Base-by-base conservation (phyloP, 441 rosid genomes). In the Jatropha podagrica region DNA sequence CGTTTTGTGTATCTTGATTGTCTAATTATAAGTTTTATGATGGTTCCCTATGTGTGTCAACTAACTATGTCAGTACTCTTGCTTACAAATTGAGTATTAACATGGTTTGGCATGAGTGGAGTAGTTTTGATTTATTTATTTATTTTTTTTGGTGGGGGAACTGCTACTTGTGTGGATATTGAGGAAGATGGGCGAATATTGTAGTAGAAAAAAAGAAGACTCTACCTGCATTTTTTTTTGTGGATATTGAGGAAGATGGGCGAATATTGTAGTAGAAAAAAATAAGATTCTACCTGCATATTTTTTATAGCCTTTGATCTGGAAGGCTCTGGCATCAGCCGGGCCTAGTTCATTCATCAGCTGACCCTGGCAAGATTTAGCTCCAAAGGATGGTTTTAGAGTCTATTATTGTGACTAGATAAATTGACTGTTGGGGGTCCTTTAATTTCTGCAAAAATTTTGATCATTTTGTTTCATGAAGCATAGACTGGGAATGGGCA, bases 201-300 rank as follows among this genome's bases (percentile, higher is more conserved):
- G 51, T 74, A 32, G 71, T 42, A 13, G 18, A 5, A 65, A 38
- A 40, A 18, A 26, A 8, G 23, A 52, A 26, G 7, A 42, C 46
- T 42, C 46, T 2, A 41, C 38, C 41, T 32, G 42, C 55, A 65
- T 26, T 27, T 14, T 27, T 14, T 14, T 37, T 20, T 23, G 23
- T 23, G 23, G 23, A 23, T 23, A 23, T 23, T 23, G 23, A 23
- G 23, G 23, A 48, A 49, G 38, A 20, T 51, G 40, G 48, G 11
- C 14, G n/a, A 64, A 52, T 74, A 49, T 65, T 65, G 51, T 74
- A 18, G 71, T 42, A 13, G 18, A 5, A 65, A 38, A 40, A 18
- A 26, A 7, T 23, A 52, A 26, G 7, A 42, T 7, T 42, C 46
- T 2, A 42, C 38, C 42, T 32, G 42, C 56, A 65, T 26, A 48